Percentiles rank a stretch among this genome's conserved stretches.
Evolutionary conservation across 2,329 filamentous ascomycete species (phyloP).

Genomic region (Aspergillus awamori): DNA sequence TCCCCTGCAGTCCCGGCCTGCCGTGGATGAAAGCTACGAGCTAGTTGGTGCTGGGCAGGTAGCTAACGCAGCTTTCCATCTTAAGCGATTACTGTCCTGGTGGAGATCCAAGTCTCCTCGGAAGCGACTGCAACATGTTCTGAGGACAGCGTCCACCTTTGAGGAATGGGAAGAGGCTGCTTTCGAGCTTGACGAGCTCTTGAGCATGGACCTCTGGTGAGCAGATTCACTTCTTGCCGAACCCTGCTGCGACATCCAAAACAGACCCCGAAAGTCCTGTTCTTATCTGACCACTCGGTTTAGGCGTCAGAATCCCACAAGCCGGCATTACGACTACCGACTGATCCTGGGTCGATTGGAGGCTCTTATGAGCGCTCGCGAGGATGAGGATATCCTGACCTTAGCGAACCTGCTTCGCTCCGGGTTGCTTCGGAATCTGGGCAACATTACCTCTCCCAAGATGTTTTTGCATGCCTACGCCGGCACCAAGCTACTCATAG

Average conservation of each 20-base stretch:
- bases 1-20: neutral
- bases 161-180: conserved; percentile 89
- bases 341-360: conserved; percentile 78
- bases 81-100: conserved; percentile 69
- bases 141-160: conserved; percentile 69
- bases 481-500: conserved; percentile 86
- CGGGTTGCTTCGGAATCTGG: conserved; percentile 78
- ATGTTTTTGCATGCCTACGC: conserved; percentile 84
- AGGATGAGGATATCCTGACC: conserved; percentile 71
- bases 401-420: conserved; percentile 80
- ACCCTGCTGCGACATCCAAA: neutral
- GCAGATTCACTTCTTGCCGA: conserved; percentile 14
- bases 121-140: conserved; percentile 66
- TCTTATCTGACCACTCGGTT: neutral
- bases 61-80: conserved; percentile 2
- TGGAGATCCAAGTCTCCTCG: conserved; percentile 66
- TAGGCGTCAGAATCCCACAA: conserved; percentile 80
- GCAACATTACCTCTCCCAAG: conserved; percentile 80
- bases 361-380: conserved; percentile 68
- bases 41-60: neutral
- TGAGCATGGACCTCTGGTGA: conserved; percentile 81
- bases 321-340: conserved; percentile 81
- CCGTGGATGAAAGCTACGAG: neutral
- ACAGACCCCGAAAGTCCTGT: too few relatives aligned
- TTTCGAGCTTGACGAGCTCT: conserved; percentile 75